A percentile compares a stretch with the other conserved stretches of the same genome.
phyloP scores from a whole-genome alignment of 352 stramenopile genomes.

The Thalassiosira pacifica region DNA sequence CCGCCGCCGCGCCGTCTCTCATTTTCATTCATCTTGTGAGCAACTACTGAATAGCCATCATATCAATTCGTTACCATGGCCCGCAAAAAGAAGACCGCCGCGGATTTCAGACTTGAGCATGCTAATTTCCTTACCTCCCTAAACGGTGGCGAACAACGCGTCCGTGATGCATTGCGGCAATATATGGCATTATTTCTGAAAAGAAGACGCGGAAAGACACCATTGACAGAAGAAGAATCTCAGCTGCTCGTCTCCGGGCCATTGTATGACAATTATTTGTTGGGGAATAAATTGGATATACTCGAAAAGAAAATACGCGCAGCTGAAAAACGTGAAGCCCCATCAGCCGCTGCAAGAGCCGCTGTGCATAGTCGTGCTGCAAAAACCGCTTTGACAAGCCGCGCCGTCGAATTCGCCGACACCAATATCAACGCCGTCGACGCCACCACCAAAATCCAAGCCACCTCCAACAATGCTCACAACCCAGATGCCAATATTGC shows the following conservation, averaged over 20 bases:
- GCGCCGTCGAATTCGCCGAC: too few species aligned
- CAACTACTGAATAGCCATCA: too few species aligned
- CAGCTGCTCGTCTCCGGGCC: background rate
- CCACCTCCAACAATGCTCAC: background rate
- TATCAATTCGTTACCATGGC: too few species aligned
- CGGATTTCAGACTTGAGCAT: too few species aligned
- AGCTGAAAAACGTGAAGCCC: too few species aligned
- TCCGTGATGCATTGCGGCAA: background rate
- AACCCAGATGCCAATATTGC: background rate
- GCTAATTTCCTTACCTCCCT: too few species aligned
- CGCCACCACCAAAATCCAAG: background rate
- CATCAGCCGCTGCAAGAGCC: background rate
- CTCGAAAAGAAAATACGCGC: too few species aligned
- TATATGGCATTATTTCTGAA: background rate
- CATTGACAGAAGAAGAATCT: background rate
- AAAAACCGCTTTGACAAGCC: background rate
- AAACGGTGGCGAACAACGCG: too few species aligned
- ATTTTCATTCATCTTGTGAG: too few species aligned
- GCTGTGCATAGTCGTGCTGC: background rate
- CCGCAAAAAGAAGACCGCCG: too few species aligned
- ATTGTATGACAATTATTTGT: conserved; percentile 10
- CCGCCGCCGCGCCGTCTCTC: too few species aligned
- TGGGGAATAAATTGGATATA: background rate
- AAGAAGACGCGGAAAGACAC: too few species aligned
- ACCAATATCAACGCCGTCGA: background rate